A percentile compares a stretch with the other conserved stretches of the same genome.
phyloP scores from a whole-genome alignment of 225 moss, liverwort and hornwort species.

The Bryoerythrophyllum caledonicum region DNA sequence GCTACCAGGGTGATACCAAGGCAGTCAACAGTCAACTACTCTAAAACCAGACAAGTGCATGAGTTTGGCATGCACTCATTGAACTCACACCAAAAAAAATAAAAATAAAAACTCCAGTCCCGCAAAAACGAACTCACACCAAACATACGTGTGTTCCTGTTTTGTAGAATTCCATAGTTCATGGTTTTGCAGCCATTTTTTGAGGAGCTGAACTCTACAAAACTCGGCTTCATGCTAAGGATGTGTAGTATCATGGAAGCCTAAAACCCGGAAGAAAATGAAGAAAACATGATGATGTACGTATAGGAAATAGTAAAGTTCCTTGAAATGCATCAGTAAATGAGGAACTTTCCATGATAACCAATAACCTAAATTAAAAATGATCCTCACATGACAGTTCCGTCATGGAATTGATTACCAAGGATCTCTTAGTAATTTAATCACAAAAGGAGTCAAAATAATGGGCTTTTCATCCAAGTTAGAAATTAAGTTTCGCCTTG shows the following conservation, averaged over 20 bases:
- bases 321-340: no score
- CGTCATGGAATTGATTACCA: no score
- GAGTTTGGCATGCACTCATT: not conserved
- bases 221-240: not conserved
- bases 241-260: not conserved
- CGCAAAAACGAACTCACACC: not conserved
- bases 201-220: not conserved
- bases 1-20: not conserved
- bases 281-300: no score
- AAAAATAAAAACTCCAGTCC: no score
- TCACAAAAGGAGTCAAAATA: no score
- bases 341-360: no score
- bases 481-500: no score
- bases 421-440: no score
- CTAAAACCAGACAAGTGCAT: not conserved
- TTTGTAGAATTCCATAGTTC: not conserved
- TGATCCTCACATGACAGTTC: no score
- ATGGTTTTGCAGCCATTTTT: not conserved
- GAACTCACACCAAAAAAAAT: slow-evolving; percentile 10
- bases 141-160: not conserved
- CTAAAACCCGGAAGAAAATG: not conserved
- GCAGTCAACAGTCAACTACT: not conserved
- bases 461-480: no score
- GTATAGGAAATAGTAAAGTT: no score
- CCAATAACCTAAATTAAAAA: no score